Conservation (phyloP, 106 monocot species). For the Platanthera zijinensis region DNA sequence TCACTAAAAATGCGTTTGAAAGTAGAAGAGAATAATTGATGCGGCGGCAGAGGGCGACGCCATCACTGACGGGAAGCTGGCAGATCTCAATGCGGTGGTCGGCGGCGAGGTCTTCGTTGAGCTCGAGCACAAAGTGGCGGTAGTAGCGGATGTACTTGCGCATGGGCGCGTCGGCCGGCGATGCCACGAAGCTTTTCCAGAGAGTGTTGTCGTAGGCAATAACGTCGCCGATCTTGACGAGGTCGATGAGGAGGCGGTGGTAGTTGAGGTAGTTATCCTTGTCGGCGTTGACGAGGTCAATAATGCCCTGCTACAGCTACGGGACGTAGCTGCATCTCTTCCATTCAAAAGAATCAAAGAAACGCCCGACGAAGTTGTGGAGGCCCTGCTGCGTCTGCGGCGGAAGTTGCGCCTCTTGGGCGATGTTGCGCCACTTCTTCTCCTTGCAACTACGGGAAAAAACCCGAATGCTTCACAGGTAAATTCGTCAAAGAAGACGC, state of each 20-base stretch:
- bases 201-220: constrained; percentile 77
- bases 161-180: constrained; percentile 47
- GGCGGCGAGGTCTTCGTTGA: constrained; percentile 57
- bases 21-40: too few relatives aligned
- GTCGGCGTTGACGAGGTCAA: constrained; percentile 60
- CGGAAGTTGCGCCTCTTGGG: too few relatives aligned
- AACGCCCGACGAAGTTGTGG: too few relatives aligned
- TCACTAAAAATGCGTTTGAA: too few relatives aligned
- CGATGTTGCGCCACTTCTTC: too few relatives aligned
- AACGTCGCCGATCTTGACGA: constrained; percentile 54
- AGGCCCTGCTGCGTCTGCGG: too few relatives aligned
- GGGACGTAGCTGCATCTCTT: too few relatives aligned
- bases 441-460: too few relatives aligned
- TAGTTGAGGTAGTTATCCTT: constrained; percentile 85
- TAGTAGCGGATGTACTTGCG: constrained; percentile 62
- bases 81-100: constrained; percentile 38
- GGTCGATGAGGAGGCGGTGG: constrained; percentile 49
- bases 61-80: constrained; percentile 64
- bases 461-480: too few relatives aligned
- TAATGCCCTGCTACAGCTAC: too few relatives aligned
- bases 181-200: constrained; percentile 56
- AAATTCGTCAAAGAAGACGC: too few relatives aligned
- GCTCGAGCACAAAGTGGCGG: constrained; percentile 58
- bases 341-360: too few relatives aligned
- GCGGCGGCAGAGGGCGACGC: constrained; percentile 66